These are phyloP conservation scores for Cyclotella cryptica DNA, from an alignment of 108 stramenopile species.

Conservation along the genomic window DNA sequence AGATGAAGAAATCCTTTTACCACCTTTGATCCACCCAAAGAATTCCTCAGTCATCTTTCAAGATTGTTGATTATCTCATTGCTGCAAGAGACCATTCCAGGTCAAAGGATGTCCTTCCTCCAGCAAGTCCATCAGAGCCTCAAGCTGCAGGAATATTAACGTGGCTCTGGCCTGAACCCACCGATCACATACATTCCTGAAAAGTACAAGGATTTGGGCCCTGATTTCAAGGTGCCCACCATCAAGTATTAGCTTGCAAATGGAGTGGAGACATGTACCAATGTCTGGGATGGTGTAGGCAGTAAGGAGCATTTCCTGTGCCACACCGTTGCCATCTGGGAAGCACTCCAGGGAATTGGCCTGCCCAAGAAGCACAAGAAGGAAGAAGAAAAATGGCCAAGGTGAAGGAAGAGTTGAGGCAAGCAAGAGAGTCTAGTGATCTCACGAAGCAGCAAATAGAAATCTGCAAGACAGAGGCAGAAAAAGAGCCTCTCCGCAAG, in stretches of 20 bases:
- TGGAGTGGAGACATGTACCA: not conserved
- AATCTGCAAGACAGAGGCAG: not conserved
- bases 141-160: not conserved
- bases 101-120: not conserved
- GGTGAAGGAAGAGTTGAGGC: not conserved
- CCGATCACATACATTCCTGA: conserved; percentile 2
- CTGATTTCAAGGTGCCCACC: not conserved
- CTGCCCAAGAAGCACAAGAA: not conserved
- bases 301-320: not conserved
- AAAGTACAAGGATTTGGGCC: not conserved
- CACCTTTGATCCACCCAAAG: too few species aligned
- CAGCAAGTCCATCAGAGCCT: not conserved
- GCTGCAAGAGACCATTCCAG: too few species aligned
- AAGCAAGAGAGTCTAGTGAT: not conserved
- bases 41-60: too few species aligned
- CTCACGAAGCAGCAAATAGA: not conserved
- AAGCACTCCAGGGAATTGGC: not conserved
- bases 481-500: too few species aligned
- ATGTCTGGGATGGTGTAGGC: not conserved
- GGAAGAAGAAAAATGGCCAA: not conserved
- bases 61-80: too few species aligned
- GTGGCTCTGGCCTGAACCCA: not conserved
- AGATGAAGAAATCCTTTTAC: too few species aligned
- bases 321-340: not conserved
- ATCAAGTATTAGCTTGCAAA: not conserved